phyloP scores from a whole-genome alignment of 2,329 filamentous ascomycete genomes.

The Penicillium psychrosexuale region DNA sequence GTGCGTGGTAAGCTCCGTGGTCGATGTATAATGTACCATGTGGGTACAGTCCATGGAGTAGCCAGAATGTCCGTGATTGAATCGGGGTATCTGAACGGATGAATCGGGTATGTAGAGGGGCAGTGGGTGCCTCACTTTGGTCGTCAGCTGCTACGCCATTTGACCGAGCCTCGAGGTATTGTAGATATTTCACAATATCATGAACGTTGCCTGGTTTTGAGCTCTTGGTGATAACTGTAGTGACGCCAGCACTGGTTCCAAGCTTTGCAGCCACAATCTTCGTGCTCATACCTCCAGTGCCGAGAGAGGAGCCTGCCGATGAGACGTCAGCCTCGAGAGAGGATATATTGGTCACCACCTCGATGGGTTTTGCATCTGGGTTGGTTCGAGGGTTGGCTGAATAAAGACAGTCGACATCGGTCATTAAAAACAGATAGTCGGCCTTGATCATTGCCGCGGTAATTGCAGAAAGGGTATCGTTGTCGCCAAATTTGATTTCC shows the following conservation, averaged over 20 bases:
- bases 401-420: slow-evolving; percentile 95
- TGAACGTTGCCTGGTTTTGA: slow-evolving; percentile 91
- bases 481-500: slow-evolving; percentile 99
- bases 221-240: slow-evolving; percentile 89
- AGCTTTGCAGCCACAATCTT: slow-evolving; percentile 93
- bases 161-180: slow-evolving; percentile 53
- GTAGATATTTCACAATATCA: slow-evolving; percentile 78
- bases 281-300: slow-evolving; percentile 95
- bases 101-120: slow-evolving; percentile 87
- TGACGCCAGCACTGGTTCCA: slow-evolving; percentile 90
- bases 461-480: slow-evolving; percentile 94
- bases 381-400: slow-evolving; percentile 88
- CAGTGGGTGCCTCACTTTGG: slow-evolving; percentile 41
- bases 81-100: slow-evolving; percentile 80
- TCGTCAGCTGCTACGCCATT: slow-evolving; percentile 19
- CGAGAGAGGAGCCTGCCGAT: slow-evolving; percentile 79
- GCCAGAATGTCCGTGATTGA: slow-evolving; percentile 93
- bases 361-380: slow-evolving; percentile 82
- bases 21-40: slow-evolving; percentile 94
- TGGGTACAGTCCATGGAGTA: slow-evolving; percentile 84
- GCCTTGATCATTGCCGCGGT: slow-evolving; percentile 97
- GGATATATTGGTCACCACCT: slow-evolving; percentile 86
- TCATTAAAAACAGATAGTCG: slow-evolving; percentile 97
- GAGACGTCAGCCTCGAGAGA: slow-evolving; percentile 85
- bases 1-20: slow-evolving; percentile 75